These are phyloP conservation scores for Debaryomycetaceae sp. DNA, from an alignment of 1,139 yeast species.

Conservation along the genomic window DNA sequence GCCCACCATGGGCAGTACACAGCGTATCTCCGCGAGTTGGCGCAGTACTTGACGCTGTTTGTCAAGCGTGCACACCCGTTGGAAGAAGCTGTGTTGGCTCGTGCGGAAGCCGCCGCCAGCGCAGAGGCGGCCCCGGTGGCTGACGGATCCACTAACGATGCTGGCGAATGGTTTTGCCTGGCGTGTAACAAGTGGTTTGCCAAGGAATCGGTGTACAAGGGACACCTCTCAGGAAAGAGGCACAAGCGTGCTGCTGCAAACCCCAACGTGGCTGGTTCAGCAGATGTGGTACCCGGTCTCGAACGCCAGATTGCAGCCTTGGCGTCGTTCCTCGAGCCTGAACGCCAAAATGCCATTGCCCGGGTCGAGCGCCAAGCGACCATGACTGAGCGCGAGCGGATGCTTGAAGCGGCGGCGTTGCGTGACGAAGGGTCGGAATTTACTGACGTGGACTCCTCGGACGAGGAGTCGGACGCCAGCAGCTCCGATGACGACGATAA, in stretches of 20 bases:
- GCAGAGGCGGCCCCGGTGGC: conserved; percentile 20
- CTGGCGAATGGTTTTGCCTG: conserved; percentile 50
- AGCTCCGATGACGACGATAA: conserved; percentile 18
- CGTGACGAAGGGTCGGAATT: conserved; percentile 37
- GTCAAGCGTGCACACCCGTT: conserved; percentile 50
- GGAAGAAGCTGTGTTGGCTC: conserved; percentile 9
- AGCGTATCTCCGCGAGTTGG: conserved; percentile 48
- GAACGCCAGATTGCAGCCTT: conserved; percentile 23
- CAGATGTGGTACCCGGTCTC: conserved; percentile 1
- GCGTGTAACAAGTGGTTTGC: conserved; percentile 65
- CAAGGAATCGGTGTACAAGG: conserved; percentile 59
- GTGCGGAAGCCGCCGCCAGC: conserved; percentile 24
- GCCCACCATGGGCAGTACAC: conserved; percentile 10
- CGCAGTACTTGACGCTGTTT: conserved; percentile 44
- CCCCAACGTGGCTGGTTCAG: conserved; percentile 3
- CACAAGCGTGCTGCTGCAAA: conserved; percentile 66
- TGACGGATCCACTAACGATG: conserved; percentile 16
- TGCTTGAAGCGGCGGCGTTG: conserved; percentile 41
- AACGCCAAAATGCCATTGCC: conserved; percentile 46
- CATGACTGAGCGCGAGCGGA: conserved; percentile 69
- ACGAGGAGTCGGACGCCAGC: conserved; percentile 27
- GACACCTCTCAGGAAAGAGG: conserved; percentile 73
- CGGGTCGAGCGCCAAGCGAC: conserved; percentile 66
- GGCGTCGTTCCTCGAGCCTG: conserved; percentile 28
- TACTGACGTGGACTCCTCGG: conserved; percentile 23